phyloP scores from a whole-genome alignment of 495 filamentous ascomycete species.

The Talaromyces adpressus region DNA sequence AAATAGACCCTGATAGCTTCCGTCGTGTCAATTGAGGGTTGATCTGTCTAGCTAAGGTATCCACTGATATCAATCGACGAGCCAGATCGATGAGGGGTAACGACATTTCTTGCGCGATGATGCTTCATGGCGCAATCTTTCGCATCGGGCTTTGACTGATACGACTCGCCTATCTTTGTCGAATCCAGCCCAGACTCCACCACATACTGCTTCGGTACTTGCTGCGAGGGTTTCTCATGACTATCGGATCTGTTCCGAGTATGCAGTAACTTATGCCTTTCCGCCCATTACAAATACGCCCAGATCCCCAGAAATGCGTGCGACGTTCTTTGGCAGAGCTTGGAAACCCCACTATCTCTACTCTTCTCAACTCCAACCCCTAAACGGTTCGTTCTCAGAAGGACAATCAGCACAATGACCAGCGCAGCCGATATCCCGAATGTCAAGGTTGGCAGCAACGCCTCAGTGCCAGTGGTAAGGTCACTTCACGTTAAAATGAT shows the following conservation, averaged over 20 bases:
- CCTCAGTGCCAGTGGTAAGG: neutral
- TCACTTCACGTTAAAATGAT: neutral
- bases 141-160: neutral
- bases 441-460: neutral
- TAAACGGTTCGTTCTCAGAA: neutral
- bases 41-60: neutral
- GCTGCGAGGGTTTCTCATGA: neutral
- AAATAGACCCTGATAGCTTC: neutral
- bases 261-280: neutral
- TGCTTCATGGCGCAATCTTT: constrained; percentile 1
- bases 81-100: neutral
- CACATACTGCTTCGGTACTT: neutral
- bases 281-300: neutral
- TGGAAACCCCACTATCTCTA: constrained; percentile 1
- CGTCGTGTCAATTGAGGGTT: neutral
- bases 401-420: neutral
- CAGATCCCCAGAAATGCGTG: neutral
- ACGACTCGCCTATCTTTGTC: neutral
- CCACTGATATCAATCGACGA: neutral
- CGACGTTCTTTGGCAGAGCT: neutral
- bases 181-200: neutral
- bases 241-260: neutral
- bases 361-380: neutral
- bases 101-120: neutral
- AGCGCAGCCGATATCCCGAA: neutral